phyloP scores from a whole-genome alignment of 2,329 filamentous ascomycete species.

The Botryotinia narcissicola region DNA sequence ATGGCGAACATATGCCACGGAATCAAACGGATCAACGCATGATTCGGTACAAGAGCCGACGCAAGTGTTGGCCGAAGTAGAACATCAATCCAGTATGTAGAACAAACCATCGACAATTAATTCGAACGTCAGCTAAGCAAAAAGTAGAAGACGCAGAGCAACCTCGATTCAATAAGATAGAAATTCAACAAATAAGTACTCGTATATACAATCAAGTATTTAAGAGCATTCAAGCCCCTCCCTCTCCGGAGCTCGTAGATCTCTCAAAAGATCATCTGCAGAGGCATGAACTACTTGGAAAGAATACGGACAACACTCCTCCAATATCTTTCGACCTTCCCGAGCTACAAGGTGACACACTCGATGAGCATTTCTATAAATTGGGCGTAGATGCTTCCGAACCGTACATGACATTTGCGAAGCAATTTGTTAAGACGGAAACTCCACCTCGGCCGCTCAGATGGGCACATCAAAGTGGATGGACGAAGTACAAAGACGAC shows the following conservation, averaged over 20 bases:
- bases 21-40: background rate
- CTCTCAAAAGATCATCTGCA: conserved; percentile 79
- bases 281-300: conserved; percentile 84
- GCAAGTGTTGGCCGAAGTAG: conserved; percentile 16
- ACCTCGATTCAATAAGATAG: conserved; percentile 85
- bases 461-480: conserved; percentile 81
- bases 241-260: conserved; percentile 70
- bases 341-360: conserved; percentile 68
- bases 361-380: conserved; percentile 93
- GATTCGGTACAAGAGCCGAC: background rate
- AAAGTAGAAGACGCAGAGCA: conserved; percentile 44
- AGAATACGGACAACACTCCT: conserved; percentile 73
- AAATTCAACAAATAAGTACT: conserved; percentile 87
- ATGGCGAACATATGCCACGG: conserved; percentile 31
- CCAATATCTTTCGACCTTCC: conserved; percentile 89
- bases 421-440: conserved; percentile 65
- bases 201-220: conserved; percentile 85
- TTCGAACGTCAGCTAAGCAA: conserved; percentile 21
- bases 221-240: conserved; percentile 51
- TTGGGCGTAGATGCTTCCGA: conserved; percentile 84
- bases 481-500: conserved; percentile 86
- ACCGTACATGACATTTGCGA: conserved; percentile 74
- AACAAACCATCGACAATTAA: background rate
- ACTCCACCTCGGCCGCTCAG: conserved; percentile 59
- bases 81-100: background rate